A percentile compares a stretch with the other conserved stretches of the same genome.
Evolutionary conservation across 306 rosid genomes (phyloP).

Genomic region (Hippophae rhamnoides): DNA sequence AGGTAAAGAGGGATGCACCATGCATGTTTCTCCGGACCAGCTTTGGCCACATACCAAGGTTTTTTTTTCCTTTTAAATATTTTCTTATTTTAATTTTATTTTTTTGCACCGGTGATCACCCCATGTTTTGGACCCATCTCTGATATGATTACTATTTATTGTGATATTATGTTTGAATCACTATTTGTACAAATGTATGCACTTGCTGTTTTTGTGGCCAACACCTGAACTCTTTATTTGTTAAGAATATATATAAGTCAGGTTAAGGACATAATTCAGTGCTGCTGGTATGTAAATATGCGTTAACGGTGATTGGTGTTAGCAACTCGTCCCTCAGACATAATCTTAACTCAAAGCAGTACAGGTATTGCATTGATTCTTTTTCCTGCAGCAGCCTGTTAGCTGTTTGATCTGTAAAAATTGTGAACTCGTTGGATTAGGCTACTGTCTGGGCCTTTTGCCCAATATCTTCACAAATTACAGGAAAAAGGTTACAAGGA

Average conservation of each 20-base stretch:
- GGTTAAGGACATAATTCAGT: no score
- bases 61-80: constrained; percentile 17
- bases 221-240: no score
- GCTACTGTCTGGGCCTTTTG: background rate
- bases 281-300: no score
- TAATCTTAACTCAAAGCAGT: no score
- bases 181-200: no score
- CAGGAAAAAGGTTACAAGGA: background rate
- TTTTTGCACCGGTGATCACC: background rate
- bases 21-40: constrained; percentile 98
- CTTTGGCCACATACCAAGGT: constrained; percentile 99
- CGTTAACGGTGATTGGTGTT: no score
- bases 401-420: background rate
- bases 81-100: constrained; percentile 5
- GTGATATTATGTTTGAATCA: no score
- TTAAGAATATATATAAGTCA: no score
- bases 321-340: no score
- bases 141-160: no score
- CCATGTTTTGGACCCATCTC: background rate
- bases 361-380: no score
- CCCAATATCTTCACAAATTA: background rate
- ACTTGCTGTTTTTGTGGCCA: no score
- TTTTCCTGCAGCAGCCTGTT: background rate
- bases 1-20: constrained; percentile 94
- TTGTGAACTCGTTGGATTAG: background rate